A percentile compares a stretch with the other conserved stretches of the same genome.
phyloP scores from a whole-genome alignment of 2,329 filamentous ascomycete species.

The Aspergillus nomiae region DNA sequence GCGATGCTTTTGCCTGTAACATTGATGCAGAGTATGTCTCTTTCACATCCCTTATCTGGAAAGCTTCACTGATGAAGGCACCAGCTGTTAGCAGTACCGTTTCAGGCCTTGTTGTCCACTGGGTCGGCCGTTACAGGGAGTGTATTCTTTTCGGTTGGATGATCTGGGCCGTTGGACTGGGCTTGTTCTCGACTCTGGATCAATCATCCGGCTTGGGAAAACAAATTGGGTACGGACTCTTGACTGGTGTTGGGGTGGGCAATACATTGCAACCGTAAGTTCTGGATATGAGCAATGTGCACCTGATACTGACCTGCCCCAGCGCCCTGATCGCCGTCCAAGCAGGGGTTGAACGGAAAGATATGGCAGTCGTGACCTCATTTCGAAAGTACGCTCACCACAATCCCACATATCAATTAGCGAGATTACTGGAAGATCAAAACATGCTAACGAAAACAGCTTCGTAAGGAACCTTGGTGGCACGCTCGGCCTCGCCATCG shows the following conservation, averaged over 20 bases:
- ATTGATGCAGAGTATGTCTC: slow-evolving; percentile 43
- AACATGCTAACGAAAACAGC: slow-evolving; percentile 22
- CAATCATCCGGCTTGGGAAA: slow-evolving; percentile 52
- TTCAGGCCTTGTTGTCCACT: slow-evolving; percentile 56
- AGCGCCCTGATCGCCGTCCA: slow-evolving; percentile 42
- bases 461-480: slow-evolving; percentile 47
- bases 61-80: slow-evolving; percentile 27
- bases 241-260: slow-evolving; percentile 56
- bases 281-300: neutral
- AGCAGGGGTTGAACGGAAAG: slow-evolving; percentile 40
- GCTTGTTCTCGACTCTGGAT: slow-evolving; percentile 56
- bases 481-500: slow-evolving; percentile 43
- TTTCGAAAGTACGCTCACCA: slow-evolving; percentile 33
- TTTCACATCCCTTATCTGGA: neutral
- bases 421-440: neutral
- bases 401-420: neutral
- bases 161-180: slow-evolving; percentile 55
- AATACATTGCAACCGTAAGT: slow-evolving; percentile 53
- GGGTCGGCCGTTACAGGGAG: slow-evolving; percentile 56
- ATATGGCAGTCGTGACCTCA: slow-evolving; percentile 46
- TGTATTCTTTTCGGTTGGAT: slow-evolving; percentile 58
- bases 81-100: slow-evolving; percentile 51
- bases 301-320: neutral
- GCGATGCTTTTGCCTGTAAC: slow-evolving; percentile 55
- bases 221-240: slow-evolving; percentile 56